These are phyloP conservation scores for Thraustotheca clavata DNA, from an alignment of 352 stramenopile genomes.

Conservation along the genomic window DNA sequence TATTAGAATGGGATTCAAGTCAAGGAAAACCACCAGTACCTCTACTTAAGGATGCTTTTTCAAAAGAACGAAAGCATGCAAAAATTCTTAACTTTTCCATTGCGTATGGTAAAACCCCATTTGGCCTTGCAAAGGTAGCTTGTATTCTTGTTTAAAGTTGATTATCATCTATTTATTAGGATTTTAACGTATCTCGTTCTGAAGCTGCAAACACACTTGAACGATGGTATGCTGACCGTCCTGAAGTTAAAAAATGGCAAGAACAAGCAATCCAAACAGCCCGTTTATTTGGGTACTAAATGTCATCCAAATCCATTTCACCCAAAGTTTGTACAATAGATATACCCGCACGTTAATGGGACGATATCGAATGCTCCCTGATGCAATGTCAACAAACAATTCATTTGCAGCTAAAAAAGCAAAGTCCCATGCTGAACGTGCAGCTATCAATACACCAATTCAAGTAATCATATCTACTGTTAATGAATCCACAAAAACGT, in stretches of 20 bases:
- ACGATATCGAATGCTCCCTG: slow-evolving; percentile 92
- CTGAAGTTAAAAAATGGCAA: slow-evolving; percentile 91
- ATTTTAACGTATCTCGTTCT: slow-evolving; percentile 73
- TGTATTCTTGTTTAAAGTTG: too few relatives aligned
- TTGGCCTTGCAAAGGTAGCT: slow-evolving; percentile 89
- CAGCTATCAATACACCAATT: slow-evolving; percentile 99
- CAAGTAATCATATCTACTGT: slow-evolving; percentile 28
- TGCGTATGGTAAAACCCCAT: slow-evolving; percentile 98
- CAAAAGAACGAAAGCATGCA: slow-evolving; percentile 94
- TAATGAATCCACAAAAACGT: background rate
- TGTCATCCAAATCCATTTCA: background rate
- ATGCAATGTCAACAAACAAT: slow-evolving; percentile 75
- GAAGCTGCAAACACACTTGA: slow-evolving; percentile 82
- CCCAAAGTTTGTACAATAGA: slow-evolving; percentile 15
- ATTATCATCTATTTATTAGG: slow-evolving; percentile 16
- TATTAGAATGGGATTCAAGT: slow-evolving; percentile 97
- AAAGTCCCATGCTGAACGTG: slow-evolving; percentile 86
- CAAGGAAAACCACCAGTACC: slow-evolving; percentile 88
- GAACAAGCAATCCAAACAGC: slow-evolving; percentile 88
- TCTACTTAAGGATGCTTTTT: slow-evolving; percentile 98
- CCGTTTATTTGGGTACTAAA: slow-evolving; percentile 48
- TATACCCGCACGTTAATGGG: slow-evolving; percentile 96
- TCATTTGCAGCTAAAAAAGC: slow-evolving; percentile 56
- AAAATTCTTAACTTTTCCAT: slow-evolving; percentile 99
- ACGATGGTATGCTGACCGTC: slow-evolving; percentile 95